A percentile compares a stretch with the other conserved stretches of the same genome.
phyloP scores from a whole-genome alignment of 2,329 filamentous ascomycete genomes.

The Penicillium verrucosum region DNA sequence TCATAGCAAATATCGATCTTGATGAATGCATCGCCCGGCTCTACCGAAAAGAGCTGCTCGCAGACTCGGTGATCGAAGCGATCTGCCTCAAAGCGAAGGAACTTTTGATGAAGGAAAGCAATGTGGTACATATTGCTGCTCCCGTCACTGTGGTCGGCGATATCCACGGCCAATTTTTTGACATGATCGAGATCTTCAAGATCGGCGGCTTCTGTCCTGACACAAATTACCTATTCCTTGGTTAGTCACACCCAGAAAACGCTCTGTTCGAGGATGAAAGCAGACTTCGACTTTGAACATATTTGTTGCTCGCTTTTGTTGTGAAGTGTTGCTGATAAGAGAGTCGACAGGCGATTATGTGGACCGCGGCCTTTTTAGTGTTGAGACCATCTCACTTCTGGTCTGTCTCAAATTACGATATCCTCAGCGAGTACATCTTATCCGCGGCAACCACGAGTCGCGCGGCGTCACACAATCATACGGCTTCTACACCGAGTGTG shows the following conservation, averaged over 20 bases:
- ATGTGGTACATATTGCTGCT: slow-evolving; percentile 93
- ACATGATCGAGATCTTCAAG: slow-evolving; percentile 98
- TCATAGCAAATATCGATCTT: slow-evolving; percentile 84
- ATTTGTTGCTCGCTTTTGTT: neutral
- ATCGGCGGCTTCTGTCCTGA: slow-evolving; percentile 97
- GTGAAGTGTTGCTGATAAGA: slow-evolving; percentile 7
- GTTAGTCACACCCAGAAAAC: slow-evolving; percentile 47
- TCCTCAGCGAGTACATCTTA: slow-evolving; percentile 89
- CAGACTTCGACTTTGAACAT: neutral
- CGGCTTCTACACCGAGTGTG: slow-evolving; percentile 98
- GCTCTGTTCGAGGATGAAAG: neutral
- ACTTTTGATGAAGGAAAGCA: slow-evolving; percentile 98
- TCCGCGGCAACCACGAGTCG: slow-evolving; percentile 96
- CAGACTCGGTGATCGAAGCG: slow-evolving; percentile 96
- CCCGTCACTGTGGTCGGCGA: slow-evolving; percentile 97
- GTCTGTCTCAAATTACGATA: slow-evolving; percentile 97
- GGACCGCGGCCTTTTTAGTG: slow-evolving; percentile 96
- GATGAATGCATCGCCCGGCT: slow-evolving; percentile 97
- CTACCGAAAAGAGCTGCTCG: slow-evolving; percentile 94
- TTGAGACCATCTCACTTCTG: slow-evolving; percentile 96
- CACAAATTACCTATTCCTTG: slow-evolving; percentile 96
- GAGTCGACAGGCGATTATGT: slow-evolving; percentile 82
- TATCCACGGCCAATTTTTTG: slow-evolving; percentile 98
- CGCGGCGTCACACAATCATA: slow-evolving; percentile 98
- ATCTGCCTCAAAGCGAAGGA: slow-evolving; percentile 99